Evolutionary conservation across 345 rosid species (phyloP).

Genomic region (Turritis glabra): DNA sequence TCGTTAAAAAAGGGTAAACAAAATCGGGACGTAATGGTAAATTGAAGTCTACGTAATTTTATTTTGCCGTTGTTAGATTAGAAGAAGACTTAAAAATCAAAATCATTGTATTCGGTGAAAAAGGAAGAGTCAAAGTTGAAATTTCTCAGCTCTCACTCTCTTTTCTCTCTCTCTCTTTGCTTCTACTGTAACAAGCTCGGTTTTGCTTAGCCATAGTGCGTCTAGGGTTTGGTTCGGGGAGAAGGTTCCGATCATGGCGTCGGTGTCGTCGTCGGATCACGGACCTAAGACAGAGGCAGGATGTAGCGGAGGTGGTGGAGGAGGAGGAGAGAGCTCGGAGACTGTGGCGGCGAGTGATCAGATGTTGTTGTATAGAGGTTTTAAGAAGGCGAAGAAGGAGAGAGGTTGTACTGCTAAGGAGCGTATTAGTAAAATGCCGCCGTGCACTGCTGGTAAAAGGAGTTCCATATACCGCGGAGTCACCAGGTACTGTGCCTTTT

Average conservation of each 20-base stretch:
- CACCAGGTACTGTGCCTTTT: constrained; percentile 60
- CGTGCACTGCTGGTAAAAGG: constrained; percentile 97
- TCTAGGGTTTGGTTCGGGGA: constrained; percentile 32
- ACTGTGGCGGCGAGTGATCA: constrained; percentile 76
- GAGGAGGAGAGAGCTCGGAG: constrained; percentile 66
- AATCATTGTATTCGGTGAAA: constrained; percentile 35
- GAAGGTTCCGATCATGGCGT: constrained; percentile 52
- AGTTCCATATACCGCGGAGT: constrained; percentile 99
- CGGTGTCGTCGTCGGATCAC: constrained; percentile 80
- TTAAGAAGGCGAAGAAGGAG: constrained; percentile 94
- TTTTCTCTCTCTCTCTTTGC: constrained; percentile 18
- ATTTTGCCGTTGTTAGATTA: constrained; percentile 8
- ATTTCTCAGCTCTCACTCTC: constrained; percentile 9
- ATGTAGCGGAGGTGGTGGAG: constrained; percentile 34
- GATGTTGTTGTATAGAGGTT: constrained; percentile 70
- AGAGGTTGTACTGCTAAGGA: constrained; percentile 98
- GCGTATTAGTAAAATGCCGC: constrained; percentile 98
- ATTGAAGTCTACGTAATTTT: constrained; percentile 23
- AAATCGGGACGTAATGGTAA: constrained; percentile 36
- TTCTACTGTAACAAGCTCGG: constrained; percentile 27
- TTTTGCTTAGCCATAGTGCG: constrained; percentile 21
- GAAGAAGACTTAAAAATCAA: not conserved
- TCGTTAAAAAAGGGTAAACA: not conserved
- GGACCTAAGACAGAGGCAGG: constrained; percentile 66
- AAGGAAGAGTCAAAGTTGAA: constrained; percentile 26